These are phyloP conservation scores for Spathaspora sp. DNA, from an alignment of 1,139 yeast species.

Conservation along the genomic window DNA sequence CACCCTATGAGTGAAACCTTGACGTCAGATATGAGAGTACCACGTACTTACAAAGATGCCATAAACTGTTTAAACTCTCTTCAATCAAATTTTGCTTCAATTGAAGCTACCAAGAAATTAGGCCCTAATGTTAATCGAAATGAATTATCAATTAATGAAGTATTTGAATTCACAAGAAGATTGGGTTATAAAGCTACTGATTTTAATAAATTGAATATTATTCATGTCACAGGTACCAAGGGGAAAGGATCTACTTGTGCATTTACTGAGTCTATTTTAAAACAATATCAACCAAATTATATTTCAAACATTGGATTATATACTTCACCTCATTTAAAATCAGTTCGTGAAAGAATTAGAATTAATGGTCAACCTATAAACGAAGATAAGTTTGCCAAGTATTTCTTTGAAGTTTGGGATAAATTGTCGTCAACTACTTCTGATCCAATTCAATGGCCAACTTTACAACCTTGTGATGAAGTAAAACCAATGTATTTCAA, in stretches of 20 bases:
- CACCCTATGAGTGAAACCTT: constrained; percentile 8
- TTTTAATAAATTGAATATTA: constrained; percentile 69
- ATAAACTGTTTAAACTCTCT: constrained; percentile 78
- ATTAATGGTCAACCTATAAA: constrained; percentile 84
- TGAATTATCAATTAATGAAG: constrained; percentile 76
- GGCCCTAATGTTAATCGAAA: constrained; percentile 64
- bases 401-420: constrained; percentile 95
- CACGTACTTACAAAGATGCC: constrained; percentile 62
- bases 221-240: constrained; percentile 96
- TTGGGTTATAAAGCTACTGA: constrained; percentile 76
- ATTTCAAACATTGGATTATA: constrained; percentile 76
- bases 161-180: constrained; percentile 87
- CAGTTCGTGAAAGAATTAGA: constrained; percentile 89
- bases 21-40: constrained; percentile 10
- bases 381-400: constrained; percentile 76
- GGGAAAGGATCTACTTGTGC: constrained; percentile 99
- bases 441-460: constrained; percentile 62
- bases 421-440: constrained; percentile 60
- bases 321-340: constrained; percentile 92
- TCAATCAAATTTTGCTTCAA: constrained; percentile 88
- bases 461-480: constrained; percentile 59
- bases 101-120: constrained; percentile 75
- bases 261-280: constrained; percentile 77
- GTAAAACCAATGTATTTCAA: constrained; percentile 93
- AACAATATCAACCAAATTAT: constrained; percentile 47